These are phyloP conservation scores for Suillus subluteus DNA, from an alignment of 768 basidiomycete genomes.

Conservation along the genomic window DNA sequence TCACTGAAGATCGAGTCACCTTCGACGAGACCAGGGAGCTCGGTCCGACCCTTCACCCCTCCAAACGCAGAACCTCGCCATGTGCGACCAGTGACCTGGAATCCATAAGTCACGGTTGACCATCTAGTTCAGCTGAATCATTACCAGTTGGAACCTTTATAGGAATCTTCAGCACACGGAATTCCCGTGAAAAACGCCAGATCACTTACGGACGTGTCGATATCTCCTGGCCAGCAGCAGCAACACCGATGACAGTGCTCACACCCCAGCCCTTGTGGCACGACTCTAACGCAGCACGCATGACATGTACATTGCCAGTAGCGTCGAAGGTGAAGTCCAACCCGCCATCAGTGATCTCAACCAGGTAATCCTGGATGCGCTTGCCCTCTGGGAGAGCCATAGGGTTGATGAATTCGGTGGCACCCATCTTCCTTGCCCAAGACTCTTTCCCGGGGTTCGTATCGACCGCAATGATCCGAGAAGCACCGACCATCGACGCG, in stretches of 20 bases:
- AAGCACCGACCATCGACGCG: constrained; percentile 74
- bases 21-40: constrained; percentile 91
- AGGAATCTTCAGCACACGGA: constrained; percentile 17
- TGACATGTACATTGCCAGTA: constrained; percentile 94
- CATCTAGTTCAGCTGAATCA: neutral
- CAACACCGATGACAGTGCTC: constrained; percentile 94
- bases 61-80: constrained; percentile 98
- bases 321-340: constrained; percentile 97
- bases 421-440: constrained; percentile 93
- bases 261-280: constrained; percentile 99
- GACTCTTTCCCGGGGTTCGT: constrained; percentile 83
- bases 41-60: constrained; percentile 96
- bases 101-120: constrained; percentile 2
- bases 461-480: constrained; percentile 91
- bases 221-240: constrained; percentile 95
- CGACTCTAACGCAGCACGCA: constrained; percentile 96
- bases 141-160: constrained; percentile 54
- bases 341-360: constrained; percentile 95
- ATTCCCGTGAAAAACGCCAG: constrained; percentile 14
- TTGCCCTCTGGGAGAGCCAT: constrained; percentile 70
- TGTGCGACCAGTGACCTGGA: constrained; percentile 80
- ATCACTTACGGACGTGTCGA: constrained; percentile 77
- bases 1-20: constrained; percentile 47
- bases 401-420: constrained; percentile 94
- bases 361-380: constrained; percentile 85